Evolutionary conservation across 75 land plant species (phyloP).

Genomic region (Picea glauca): DNA sequence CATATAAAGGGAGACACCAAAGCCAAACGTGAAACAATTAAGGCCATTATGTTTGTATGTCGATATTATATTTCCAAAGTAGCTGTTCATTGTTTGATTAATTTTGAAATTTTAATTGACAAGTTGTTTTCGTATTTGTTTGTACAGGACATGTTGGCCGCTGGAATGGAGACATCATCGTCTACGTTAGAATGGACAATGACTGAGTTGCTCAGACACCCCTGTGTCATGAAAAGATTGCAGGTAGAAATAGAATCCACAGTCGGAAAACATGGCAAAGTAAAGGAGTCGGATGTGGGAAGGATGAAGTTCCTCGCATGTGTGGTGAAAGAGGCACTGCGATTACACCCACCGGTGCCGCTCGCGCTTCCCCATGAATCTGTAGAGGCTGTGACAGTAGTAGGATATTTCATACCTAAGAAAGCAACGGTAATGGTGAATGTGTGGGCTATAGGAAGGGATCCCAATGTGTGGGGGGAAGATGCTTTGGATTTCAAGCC

Average conservation of each 20-base stretch:
- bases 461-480: not conserved
- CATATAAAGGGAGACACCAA: too few species aligned
- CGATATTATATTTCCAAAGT: too few species aligned
- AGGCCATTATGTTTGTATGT: too few species aligned
- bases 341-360: constrained; percentile 14
- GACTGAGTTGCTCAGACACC: not conserved
- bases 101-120: too few species aligned
- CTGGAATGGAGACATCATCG: not conserved
- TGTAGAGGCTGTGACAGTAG: not conserved
- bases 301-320: constrained; percentile 12
- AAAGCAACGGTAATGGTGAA: too few species aligned
- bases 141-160: not conserved
- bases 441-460: too few species aligned
- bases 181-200: constrained; percentile 3
- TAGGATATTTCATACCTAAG: not conserved
- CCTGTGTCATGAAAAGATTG: too few species aligned
- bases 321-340: constrained; percentile 15
- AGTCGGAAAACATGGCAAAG: not conserved
- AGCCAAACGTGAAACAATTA: too few species aligned
- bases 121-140: not conserved
- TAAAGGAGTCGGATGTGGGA: constrained; percentile 13
- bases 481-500: constrained; percentile 5
- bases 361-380: constrained; percentile 8
- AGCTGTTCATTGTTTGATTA: too few species aligned
- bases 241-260: too few species aligned